phyloP scores from a whole-genome alignment of 768 basidiomycete species.

The Lactifluus echinatus region DNA sequence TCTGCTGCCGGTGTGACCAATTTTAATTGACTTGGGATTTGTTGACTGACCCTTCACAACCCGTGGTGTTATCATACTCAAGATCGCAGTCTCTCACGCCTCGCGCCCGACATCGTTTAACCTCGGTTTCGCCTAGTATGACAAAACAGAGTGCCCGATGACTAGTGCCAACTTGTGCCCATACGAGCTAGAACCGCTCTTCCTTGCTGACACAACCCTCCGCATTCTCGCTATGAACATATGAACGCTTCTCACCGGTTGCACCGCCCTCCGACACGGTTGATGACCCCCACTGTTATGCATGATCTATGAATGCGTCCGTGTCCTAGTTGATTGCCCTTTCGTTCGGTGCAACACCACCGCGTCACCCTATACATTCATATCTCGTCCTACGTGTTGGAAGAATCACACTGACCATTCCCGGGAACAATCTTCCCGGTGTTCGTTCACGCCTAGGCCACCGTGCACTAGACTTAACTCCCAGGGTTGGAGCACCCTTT shows the following conservation, averaged over 20 bases:
- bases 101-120: neutral
- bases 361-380: constrained; percentile 6
- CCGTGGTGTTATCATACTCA: constrained; percentile 3
- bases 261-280: constrained; percentile 7
- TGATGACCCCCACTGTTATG: neutral
- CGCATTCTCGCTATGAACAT: neutral
- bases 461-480: constrained; percentile 1
- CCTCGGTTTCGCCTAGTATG: neutral
- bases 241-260: neutral
- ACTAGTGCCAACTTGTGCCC: neutral
- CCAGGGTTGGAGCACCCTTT: constrained; percentile 8
- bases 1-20: neutral
- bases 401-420: constrained; percentile 17
- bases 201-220: neutral
- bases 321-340: neutral
- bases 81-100: constrained; percentile 1
- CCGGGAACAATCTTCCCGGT: constrained; percentile 6
- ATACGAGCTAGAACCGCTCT: neutral
- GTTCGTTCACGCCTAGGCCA: constrained; percentile 2
- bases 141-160: neutral
- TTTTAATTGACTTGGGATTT: neutral
- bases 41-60: constrained; percentile 11
- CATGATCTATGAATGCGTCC: constrained; percentile 10
- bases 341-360: neutral
- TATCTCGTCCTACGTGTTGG: constrained; percentile 10